Base-by-base conservation (phyloP, 2,329 filamentous ascomycete genomes). In the Verticillium dahliae region DNA sequence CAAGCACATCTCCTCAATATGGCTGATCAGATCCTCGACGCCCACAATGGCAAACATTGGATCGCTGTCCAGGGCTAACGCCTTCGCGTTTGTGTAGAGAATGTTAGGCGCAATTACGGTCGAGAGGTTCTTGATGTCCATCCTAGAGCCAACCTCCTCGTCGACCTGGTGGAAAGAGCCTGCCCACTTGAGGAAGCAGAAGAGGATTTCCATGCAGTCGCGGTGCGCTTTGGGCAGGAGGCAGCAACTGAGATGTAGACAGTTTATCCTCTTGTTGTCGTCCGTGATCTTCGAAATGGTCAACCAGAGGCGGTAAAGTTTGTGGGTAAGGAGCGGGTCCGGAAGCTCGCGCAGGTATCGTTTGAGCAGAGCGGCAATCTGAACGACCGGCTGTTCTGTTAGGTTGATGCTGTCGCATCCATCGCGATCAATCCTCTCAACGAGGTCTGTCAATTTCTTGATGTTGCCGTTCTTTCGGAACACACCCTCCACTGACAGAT, bases 401-500 rank as follows among this genome's bases (percentile, higher is more conserved):
- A 98, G 85, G 72, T 96, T 92, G 61, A 97, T 88, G 61, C 89
- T 86, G 66, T 96, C 92, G 63, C 90, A 91, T 52, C 92, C 94
- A 60, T 92, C 89, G 55, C 86, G 86, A 73, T 99, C 95, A 66
- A 99, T 92, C 68, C 88, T 82, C 61, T 96, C 91, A 45, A 92
- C 89, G 6, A 96, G 81, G 64, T 97, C 93, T 68, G 90, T 91
- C 55, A 97, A 82, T 67, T 93, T 91, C 74, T 95, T 94, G 78
- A 99, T 97, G 75, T 98, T 99, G 69, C 95, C 95, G 70, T 98
- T 99, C 83, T 99, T 99, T 68, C 95, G 88, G 85, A 99, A 99
- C 27, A 99, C 93, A 69, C 95, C 95, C 75, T 99, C 95, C 1
- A 99, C 92, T 1, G 94, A 98, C 79, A 99, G 92, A 74, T 99